A percentile compares a stretch with the other conserved stretches of the same genome.
Conservation (phyloP, 768 basidiomycete species). For the Auricularia sp. region DNA sequence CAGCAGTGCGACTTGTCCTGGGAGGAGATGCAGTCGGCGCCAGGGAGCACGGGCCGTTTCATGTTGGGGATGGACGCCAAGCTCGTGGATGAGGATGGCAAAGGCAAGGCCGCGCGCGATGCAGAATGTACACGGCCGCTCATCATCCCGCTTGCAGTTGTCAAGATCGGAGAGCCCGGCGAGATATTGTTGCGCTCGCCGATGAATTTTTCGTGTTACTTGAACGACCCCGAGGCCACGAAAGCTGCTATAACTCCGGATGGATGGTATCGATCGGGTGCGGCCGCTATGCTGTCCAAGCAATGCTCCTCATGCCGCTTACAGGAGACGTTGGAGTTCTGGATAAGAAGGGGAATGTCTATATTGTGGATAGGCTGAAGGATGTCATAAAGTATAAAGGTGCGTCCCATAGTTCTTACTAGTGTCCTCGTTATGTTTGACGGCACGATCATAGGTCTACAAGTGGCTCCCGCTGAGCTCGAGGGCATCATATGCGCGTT, state of each 20-base stretch:
- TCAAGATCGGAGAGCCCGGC: background rate
- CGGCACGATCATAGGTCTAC: background rate
- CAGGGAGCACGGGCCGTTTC: conserved; percentile 8
- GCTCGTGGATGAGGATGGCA: background rate
- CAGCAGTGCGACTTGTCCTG: conserved; percentile 7
- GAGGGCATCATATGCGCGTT: conserved; percentile 11
- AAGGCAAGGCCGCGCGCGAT: background rate
- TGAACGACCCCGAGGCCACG: conserved; percentile 15
- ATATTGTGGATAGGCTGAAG: conserved; percentile 12
- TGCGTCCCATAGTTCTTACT: background rate
- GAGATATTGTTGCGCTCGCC: background rate
- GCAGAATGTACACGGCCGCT: background rate
- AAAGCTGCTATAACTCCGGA: conserved; percentile 8
- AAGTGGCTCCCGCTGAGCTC: conserved; percentile 6
- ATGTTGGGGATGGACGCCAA: conserved; percentile 3
- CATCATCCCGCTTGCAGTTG: background rate
- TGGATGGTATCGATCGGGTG: background rate
- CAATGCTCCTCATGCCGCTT: background rate
- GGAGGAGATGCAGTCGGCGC: conserved; percentile 10
- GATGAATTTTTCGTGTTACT: conserved; percentile 14
- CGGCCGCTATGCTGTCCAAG: background rate
- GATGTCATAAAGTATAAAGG: conserved; percentile 21
- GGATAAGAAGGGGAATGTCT: conserved; percentile 4
- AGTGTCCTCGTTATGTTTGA: background rate
- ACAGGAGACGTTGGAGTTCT: background rate